phyloP scores from a whole-genome alignment of 495 filamentous ascomycete genomes.

The Trichoderma asperelloides region DNA sequence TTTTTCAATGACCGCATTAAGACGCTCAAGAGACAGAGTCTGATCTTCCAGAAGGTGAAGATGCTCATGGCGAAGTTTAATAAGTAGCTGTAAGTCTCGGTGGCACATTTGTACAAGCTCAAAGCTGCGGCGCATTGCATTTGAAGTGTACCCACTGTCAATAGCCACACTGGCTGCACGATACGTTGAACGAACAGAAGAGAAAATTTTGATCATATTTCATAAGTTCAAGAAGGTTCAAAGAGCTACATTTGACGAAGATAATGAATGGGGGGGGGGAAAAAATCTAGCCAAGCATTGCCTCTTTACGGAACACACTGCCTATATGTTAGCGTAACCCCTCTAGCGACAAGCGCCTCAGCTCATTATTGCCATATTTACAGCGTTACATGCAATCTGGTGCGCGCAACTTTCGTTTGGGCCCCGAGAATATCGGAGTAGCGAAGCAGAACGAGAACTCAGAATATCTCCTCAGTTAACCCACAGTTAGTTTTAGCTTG shows the following conservation, averaged over 20 bases:
- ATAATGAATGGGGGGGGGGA: not conserved
- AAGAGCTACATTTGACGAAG: too few relatives aligned
- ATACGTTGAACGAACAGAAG: constrained; percentile 11
- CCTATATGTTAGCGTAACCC: too few relatives aligned
- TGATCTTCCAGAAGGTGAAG: constrained; percentile 11
- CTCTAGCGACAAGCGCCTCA: too few relatives aligned
- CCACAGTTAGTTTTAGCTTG: too few relatives aligned
- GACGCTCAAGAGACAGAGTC: constrained; percentile 11
- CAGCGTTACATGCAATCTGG: too few relatives aligned
- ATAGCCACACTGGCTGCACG: constrained; percentile 13
- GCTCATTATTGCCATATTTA: too few relatives aligned
- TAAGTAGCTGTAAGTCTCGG: constrained; percentile 16
- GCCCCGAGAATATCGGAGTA: too few relatives aligned
- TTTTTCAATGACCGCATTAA: constrained; percentile 15
- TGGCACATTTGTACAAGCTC: constrained; percentile 16
- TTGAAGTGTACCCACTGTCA: constrained; percentile 14
- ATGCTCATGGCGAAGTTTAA: constrained; percentile 15
- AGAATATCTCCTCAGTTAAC: too few relatives aligned
- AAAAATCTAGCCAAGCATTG: not conserved
- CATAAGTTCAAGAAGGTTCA: not conserved
- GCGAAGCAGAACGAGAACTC: too few relatives aligned
- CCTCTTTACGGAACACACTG: too few relatives aligned
- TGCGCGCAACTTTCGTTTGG: too few relatives aligned
- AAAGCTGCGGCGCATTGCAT: constrained; percentile 14
- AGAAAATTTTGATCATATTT: constrained; percentile 2